Base-by-base conservation (phyloP, 805 yeast genomes). In the Candida bentonensis region DNA sequence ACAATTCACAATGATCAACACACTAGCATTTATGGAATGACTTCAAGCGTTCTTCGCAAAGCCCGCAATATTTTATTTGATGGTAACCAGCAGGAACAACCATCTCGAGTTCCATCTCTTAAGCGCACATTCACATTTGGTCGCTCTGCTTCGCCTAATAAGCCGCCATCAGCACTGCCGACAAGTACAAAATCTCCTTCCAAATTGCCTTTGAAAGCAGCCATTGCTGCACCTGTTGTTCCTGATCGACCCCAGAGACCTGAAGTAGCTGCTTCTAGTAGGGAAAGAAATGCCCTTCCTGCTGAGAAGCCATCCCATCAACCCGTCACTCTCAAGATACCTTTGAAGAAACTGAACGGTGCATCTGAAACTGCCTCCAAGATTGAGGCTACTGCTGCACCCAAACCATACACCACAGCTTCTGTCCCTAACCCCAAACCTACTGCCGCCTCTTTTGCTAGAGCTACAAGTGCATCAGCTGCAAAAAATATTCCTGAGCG, bases 61-160 rank as follows among this genome's bases (percentile, higher is more conserved):
- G 36, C 36, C 7, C 7, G 17, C 7, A 30, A 30, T 17, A 30
- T 30, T 9, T 15, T 30, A 5, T 30, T 30, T 30, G 36, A 30
- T n/a, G 17, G 17, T 7, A 9, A 30, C 20, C 36, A 30, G n/a
- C 20, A 30, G 11, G n/a, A n/a, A n/a, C 27, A 25, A 15, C 11
- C 36, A 17, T 30, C 36, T 5, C 7, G 36, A 15, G 36, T 30
- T 11, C 36, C 36, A n/a, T 30, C 36, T 15, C 17, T 30, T 5
- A 30, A 30, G 20, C 36, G 36, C 36, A 30, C 36, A 4, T 30
- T 30, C 20, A 30, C 36, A 13, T 30, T 30, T n/a, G 36, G 36
- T 9, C 7, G n/a, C n/a, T n/a, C n/a, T n/a, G n/a, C n/a, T n/a
- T n/a, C n/a, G n/a, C n/a, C n/a, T n/a, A n/a, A n/a, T n/a, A n/a